Evolutionary conservation across 306 rosid species (phyloP), one percentile per base, ranked within the genome.

Genomic region (Dryas drummondii): DNA sequence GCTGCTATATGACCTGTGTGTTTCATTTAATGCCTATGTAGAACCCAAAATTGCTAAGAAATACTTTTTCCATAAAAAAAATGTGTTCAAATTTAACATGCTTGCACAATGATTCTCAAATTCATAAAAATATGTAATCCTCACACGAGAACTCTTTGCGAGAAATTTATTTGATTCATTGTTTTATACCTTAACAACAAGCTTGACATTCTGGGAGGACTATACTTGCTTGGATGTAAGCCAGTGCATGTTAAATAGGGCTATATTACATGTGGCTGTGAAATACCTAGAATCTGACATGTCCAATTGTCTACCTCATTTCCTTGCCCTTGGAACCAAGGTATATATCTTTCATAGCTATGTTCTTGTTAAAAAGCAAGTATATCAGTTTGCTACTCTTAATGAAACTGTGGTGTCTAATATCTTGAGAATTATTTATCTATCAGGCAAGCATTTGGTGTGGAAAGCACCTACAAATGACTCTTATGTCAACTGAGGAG

Each of bases 221-320:
- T 91, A 84, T 80, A 91, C 98, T 45, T 94, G 96, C 81, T 85
- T 94, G 89, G 98, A 94, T 82, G 84, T 80, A 67, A 76, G 87
- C 64, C 98, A 94, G 64, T 94, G 98, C 90, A 62, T 83, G 89
- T 83, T 94, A 66, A 94, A 94, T 71, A 78, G 72, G 74, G 80
- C 89, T 63, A 85, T 91, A 74, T 71, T 90, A 57, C 86, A 79
- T 5, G 89, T 87, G 50, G 87, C 94, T 49, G 59, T 42, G 44
- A 91, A 85, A 70, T 78, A 78, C 70, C 22, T 86, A 48, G 90
- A 82, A 81, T 76, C 75, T 17, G 83, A 82, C 68, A 81, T 76
- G 47, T 78, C 90, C 42, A 77, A 68, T 41, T 83, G 87, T 81
- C 65, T 87, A 53, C 72, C 79, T 45, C 88, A 86, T 75, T 78